These are phyloP conservation scores for Neocucurbitaria cava DNA, from an alignment of 2,329 filamentous ascomycete genomes.

Conservation along the genomic window DNA sequence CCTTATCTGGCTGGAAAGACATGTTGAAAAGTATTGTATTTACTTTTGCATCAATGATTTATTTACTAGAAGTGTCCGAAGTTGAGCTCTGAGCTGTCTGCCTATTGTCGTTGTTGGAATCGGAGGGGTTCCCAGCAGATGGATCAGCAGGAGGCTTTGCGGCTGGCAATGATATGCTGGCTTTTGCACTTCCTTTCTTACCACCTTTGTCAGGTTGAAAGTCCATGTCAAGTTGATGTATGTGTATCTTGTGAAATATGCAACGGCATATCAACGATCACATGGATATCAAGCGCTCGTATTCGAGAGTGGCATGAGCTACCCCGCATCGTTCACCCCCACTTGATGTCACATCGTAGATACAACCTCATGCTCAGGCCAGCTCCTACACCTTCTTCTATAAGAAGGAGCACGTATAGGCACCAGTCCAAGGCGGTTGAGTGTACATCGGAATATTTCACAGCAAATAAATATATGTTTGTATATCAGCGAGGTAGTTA, in stretches of 20 bases:
- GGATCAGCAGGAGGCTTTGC: constrained; percentile 14
- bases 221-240: not conserved
- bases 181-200: constrained; percentile 15
- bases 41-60: not conserved
- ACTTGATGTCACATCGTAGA: not conserved
- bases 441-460: too few relatives aligned
- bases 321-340: constrained; percentile 1
- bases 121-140: not conserved
- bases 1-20: not conserved
- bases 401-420: too few relatives aligned
- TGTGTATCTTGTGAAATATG: not conserved
- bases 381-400: too few relatives aligned
- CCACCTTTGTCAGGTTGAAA: constrained; percentile 17
- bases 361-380: not conserved
- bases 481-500: too few relatives aligned
- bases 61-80: not conserved
- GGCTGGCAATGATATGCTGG: constrained; percentile 10
- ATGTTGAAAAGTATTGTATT: not conserved
- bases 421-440: too few relatives aligned
- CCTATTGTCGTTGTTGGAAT: not conserved
- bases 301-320: not conserved
- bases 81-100: not conserved
- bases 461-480: too few relatives aligned
- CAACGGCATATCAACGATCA: not conserved
- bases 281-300: not conserved